Evolutionary conservation across 257 asterid species (phyloP).

Genomic region (Pogostemon cablin): DNA sequence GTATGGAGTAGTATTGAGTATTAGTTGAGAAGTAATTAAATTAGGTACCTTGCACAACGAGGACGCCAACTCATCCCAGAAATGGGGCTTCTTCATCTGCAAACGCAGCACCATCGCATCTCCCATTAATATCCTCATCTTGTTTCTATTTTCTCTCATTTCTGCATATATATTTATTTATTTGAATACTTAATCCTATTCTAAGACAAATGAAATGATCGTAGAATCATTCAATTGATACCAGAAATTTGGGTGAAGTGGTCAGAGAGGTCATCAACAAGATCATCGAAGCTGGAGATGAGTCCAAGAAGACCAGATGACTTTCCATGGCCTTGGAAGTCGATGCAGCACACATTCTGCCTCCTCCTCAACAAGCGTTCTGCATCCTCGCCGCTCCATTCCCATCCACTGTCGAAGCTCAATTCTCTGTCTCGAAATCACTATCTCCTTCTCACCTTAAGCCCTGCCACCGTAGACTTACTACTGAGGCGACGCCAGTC

Average conservation of each 20-base stretch:
- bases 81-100: slow-evolving; percentile 60
- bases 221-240: slow-evolving; percentile 7
- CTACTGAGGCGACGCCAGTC: too few species aligned
- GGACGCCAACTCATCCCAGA: slow-evolving; percentile 74
- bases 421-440: too few species aligned
- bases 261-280: slow-evolving; percentile 62
- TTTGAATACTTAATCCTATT: too few species aligned
- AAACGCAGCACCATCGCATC: slow-evolving; percentile 67
- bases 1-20: too few species aligned
- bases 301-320: slow-evolving; percentile 65
- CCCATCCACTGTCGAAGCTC: too few species aligned
- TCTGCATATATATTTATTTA: too few species aligned
- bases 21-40: too few species aligned
- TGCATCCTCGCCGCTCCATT: too few species aligned
- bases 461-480: too few species aligned
- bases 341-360: too few species aligned
- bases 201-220: neutral
- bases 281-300: slow-evolving; percentile 52
- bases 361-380: too few species aligned
- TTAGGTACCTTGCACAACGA: slow-evolving; percentile 67
- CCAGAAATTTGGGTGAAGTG: slow-evolving; percentile 60
- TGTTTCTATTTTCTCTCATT: slow-evolving; percentile 45
- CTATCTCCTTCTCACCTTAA: too few species aligned
- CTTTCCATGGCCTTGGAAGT: slow-evolving; percentile 68
- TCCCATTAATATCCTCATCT: slow-evolving; percentile 60